These are phyloP conservation scores for Cryptococcus depauperatus DNA, from an alignment of 1,284 basidiomycete species.

Conservation along the genomic window DNA sequence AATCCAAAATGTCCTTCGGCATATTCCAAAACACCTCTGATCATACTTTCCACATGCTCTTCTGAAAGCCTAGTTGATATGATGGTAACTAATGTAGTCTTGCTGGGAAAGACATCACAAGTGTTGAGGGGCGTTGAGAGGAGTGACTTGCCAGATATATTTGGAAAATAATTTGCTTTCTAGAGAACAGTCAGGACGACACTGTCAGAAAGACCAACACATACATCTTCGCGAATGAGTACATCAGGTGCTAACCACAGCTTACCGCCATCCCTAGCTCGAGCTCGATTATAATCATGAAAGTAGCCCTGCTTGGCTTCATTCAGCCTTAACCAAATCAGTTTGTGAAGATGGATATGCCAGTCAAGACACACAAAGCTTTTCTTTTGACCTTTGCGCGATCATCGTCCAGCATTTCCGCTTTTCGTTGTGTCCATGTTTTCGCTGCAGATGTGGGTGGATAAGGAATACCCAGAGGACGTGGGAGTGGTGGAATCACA, in stretches of 20 bases:
- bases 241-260: constrained; percentile 87
- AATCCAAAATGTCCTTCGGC: constrained; percentile 61
- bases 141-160: constrained; percentile 66
- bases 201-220: constrained; percentile 33
- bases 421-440: constrained; percentile 60
- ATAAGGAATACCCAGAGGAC: constrained; percentile 65
- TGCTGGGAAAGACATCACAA: constrained; percentile 64
- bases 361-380: constrained; percentile 56
- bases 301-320: constrained; percentile 85
- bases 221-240: constrained; percentile 78
- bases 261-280: constrained; percentile 68
- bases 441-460: constrained; percentile 54
- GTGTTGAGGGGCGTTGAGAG: constrained; percentile 63
- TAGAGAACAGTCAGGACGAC: constrained; percentile 32
- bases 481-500: constrained; percentile 28
- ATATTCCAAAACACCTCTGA: constrained; percentile 55
- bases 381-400: constrained; percentile 62
- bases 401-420: constrained; percentile 65
- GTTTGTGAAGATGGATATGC: not conserved
- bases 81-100: constrained; percentile 70
- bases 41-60: constrained; percentile 75
- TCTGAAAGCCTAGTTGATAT: constrained; percentile 78
- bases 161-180: constrained; percentile 85
- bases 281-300: constrained; percentile 73
- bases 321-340: constrained; percentile 56